A percentile compares a stretch with the other conserved stretches of the same genome.
Evolutionary conservation across 768 basidiomycete species (phyloP).

Genomic region (Lactarius sp.): DNA sequence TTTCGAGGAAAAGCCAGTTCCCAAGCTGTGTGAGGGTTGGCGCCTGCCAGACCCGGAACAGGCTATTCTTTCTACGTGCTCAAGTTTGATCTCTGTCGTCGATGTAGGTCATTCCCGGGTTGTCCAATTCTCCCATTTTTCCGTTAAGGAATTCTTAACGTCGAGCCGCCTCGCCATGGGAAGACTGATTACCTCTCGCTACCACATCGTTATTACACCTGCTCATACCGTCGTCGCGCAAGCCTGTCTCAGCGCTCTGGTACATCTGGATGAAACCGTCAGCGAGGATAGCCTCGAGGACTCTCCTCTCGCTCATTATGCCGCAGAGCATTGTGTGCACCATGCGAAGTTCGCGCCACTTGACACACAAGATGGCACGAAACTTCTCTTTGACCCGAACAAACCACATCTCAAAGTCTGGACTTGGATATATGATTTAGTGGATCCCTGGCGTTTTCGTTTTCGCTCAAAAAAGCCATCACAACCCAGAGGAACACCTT

Average conservation of each 20-base stretch:
- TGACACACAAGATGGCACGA: background rate
- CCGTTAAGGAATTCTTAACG: background rate
- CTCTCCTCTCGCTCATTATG: background rate
- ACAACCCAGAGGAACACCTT: too few relatives aligned
- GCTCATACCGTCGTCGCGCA: background rate
- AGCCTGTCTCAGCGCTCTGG: background rate
- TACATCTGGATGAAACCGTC: background rate
- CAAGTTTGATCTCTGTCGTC: background rate
- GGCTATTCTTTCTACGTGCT: background rate
- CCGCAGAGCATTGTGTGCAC: too few relatives aligned
- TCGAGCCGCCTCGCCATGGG: background rate
- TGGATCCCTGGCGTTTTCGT: too few relatives aligned
- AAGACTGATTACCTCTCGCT: background rate
- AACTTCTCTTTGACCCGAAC: background rate
- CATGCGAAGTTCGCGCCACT: background rate
- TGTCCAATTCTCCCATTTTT: background rate
- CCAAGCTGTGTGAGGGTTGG: background rate
- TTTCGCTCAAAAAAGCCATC: too few relatives aligned
- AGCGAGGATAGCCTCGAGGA: background rate
- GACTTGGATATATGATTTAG: too few relatives aligned
- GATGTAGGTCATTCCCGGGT: background rate
- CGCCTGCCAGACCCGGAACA: background rate
- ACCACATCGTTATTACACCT: background rate
- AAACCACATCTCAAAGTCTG: background rate
- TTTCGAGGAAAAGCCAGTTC: background rate